These are phyloP conservation scores for Centaurea solstitialis DNA, from an alignment of 129 eudicot species.

Conservation along the genomic window DNA sequence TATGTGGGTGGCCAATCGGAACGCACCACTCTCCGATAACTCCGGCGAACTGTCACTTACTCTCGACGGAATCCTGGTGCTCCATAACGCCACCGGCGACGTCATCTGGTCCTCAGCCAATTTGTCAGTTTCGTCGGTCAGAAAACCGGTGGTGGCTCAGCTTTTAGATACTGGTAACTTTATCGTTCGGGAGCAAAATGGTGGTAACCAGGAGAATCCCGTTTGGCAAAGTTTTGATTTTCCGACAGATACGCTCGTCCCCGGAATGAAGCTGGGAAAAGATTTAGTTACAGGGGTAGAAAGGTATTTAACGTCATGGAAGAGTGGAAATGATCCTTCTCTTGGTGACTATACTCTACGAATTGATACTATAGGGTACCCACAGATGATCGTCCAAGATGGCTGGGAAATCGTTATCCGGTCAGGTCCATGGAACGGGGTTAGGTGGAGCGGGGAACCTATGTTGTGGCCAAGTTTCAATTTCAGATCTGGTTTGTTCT, in stretches of 20 bases:
- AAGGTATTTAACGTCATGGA: conserved; percentile 36
- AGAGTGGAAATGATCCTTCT: conserved; percentile 41
- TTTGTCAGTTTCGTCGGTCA: not conserved
- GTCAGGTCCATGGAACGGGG: conserved; percentile 48
- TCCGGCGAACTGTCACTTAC: not conserved
- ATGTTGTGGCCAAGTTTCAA: conserved; percentile 6
- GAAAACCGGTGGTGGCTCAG: conserved; percentile 24
- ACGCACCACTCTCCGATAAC: too few relatives aligned
- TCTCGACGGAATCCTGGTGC: conserved; percentile 2
- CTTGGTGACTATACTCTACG: conserved; percentile 26
- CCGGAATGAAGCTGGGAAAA: conserved; percentile 44
- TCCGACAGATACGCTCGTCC: conserved; percentile 38
- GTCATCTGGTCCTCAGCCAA: conserved; percentile 38
- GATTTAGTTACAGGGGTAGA: conserved; percentile 21
- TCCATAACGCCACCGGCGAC: not conserved
- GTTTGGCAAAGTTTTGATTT: conserved; percentile 55
- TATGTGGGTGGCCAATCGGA: conserved; percentile 48
- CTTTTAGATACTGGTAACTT: conserved; percentile 51
- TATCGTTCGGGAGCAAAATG: conserved; percentile 22
- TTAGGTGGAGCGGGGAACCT: conserved; percentile 28
- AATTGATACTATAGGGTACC: conserved; percentile 31
- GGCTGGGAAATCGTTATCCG: not conserved
- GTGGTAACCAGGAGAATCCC: not conserved
- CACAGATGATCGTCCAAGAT: conserved; percentile 24
- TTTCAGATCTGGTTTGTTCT: conserved; percentile 3